Evolutionary conservation across 306 rosid genomes (phyloP).

Genomic region (Acacia melanoxylon): DNA sequence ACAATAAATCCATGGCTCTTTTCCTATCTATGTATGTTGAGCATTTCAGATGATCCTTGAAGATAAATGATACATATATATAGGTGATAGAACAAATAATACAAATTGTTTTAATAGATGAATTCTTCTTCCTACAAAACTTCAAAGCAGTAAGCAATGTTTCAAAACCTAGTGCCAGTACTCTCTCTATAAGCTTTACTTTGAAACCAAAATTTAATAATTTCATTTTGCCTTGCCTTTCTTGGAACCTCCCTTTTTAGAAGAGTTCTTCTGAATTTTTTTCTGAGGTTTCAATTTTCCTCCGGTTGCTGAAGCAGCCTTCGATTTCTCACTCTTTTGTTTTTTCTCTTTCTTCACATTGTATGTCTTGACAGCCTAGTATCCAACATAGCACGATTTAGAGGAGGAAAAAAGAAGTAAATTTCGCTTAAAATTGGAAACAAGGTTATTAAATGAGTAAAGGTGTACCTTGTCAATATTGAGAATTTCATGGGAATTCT

Average conservation of each 20-base stretch:
- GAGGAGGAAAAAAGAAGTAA: background rate
- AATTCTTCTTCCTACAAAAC: slow-evolving; percentile 34
- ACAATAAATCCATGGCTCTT: background rate
- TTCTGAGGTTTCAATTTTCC: slow-evolving; percentile 68
- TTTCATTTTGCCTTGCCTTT: slow-evolving; percentile 61
- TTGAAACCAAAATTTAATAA: slow-evolving; percentile 28
- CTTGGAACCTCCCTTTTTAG: slow-evolving; percentile 56
- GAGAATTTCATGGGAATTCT: slow-evolving; percentile 81
- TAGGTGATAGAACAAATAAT: background rate
- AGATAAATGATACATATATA: background rate
- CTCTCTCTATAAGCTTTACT: slow-evolving; percentile 13
- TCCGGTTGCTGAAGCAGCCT: slow-evolving; percentile 44
- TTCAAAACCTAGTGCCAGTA: slow-evolving; percentile 10
- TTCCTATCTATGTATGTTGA: background rate
- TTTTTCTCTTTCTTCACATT: slow-evolving; percentile 79
- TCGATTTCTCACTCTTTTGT: slow-evolving; percentile 41
- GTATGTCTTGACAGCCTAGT: slow-evolving; percentile 75
- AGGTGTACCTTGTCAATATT: slow-evolving; percentile 69
- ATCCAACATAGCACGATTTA: slow-evolving; percentile 14
- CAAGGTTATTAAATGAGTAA: background rate
- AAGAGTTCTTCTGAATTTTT: slow-evolving; percentile 46
- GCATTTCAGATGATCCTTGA: background rate
- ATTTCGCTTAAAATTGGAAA: slow-evolving; percentile 9
- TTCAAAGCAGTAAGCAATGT: slow-evolving; percentile 22
- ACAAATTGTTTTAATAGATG: background rate